Percentiles rank a stretch among this genome's conserved stretches.
Evolutionary conservation across 2,329 filamentous ascomycete genomes (phyloP).

Genomic region (Cordyceps militaris): DNA sequence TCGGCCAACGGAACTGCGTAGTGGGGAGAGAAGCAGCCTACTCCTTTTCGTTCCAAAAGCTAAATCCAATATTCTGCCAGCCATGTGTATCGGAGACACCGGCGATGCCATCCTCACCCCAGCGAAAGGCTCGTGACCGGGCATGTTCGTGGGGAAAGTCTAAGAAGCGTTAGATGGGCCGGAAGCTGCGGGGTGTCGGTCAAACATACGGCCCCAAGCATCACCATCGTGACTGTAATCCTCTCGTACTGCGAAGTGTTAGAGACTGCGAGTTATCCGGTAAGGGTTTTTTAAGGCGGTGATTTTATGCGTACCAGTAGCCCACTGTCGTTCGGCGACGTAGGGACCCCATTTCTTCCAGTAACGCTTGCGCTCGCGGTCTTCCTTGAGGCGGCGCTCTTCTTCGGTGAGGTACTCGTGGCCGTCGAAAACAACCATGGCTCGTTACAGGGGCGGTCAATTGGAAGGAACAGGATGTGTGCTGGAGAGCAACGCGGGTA

Average conservation of each 20-base stretch:
- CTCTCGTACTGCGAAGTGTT: constrained; percentile 57
- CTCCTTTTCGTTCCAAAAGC: constrained; percentile 98
- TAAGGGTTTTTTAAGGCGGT: background rate
- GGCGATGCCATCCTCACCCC: constrained; percentile 96
- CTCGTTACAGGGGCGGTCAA: constrained; percentile 15
- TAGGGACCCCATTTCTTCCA: constrained; percentile 99
- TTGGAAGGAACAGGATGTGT: background rate
- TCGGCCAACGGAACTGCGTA: background rate
- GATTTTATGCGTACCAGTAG: constrained; percentile 56
- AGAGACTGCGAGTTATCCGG: constrained; percentile 10
- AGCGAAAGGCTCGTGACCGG: constrained; percentile 79
- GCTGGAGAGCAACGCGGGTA: background rate
- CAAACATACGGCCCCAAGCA: constrained; percentile 79
- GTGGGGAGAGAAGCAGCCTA: constrained; percentile 32
- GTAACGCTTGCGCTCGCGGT: constrained; percentile 76
- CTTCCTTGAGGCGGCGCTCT: constrained; percentile 82
- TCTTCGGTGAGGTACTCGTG: constrained; percentile 84
- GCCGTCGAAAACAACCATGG: constrained; percentile 85
- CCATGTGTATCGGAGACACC: constrained; percentile 90
- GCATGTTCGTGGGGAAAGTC: constrained; percentile 94
- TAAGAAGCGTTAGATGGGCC: constrained; percentile 28
- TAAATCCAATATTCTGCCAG: constrained; percentile 85
- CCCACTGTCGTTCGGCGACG: constrained; percentile 90
- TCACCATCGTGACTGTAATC: constrained; percentile 87
- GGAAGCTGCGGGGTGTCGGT: background rate